These are phyloP conservation scores for Malus sylvestris DNA, from an alignment of 306 rosid genomes.

Conservation along the genomic window DNA sequence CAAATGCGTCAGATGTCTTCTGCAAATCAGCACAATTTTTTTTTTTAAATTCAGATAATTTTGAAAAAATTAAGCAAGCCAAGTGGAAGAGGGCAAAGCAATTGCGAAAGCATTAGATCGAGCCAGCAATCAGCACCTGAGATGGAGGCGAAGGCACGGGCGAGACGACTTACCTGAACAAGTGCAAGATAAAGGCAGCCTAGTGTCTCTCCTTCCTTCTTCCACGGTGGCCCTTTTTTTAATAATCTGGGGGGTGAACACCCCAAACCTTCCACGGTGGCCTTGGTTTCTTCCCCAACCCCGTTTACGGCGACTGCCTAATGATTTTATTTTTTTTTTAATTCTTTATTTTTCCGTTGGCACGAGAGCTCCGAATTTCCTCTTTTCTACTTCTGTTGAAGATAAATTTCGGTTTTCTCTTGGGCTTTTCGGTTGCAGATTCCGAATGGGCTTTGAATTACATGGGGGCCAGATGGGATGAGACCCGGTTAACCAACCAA, in stretches of 20 bases:
- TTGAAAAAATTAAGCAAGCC: not conserved
- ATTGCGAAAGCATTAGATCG: slow-evolving; percentile 5
- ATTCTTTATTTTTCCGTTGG: not conserved
- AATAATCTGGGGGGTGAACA: too few species aligned
- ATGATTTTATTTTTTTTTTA: not conserved
- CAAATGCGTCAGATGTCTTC: not conserved
- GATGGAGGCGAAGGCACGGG: not conserved
- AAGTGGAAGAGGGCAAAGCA: not conserved
- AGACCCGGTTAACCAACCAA: not conserved
- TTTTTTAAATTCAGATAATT: not conserved
- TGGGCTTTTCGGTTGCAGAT: not conserved
- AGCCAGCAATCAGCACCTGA: not conserved
- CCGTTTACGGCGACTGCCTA: slow-evolving; percentile 6
- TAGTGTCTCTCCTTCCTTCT: not conserved
- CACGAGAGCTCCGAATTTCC: not conserved
- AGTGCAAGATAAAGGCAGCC: not conserved
- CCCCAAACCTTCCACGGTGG: not conserved
- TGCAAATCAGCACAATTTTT: not conserved
- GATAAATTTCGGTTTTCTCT: not conserved
- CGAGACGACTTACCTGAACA: not conserved
- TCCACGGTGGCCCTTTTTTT: not conserved
- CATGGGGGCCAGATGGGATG: not conserved
- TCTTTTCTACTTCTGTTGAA: not conserved
- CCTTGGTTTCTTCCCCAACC: not conserved
- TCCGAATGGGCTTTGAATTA: not conserved